Evolutionary conservation across 169 alveolate genomes (phyloP).

Genomic region (Theileria equi): DNA sequence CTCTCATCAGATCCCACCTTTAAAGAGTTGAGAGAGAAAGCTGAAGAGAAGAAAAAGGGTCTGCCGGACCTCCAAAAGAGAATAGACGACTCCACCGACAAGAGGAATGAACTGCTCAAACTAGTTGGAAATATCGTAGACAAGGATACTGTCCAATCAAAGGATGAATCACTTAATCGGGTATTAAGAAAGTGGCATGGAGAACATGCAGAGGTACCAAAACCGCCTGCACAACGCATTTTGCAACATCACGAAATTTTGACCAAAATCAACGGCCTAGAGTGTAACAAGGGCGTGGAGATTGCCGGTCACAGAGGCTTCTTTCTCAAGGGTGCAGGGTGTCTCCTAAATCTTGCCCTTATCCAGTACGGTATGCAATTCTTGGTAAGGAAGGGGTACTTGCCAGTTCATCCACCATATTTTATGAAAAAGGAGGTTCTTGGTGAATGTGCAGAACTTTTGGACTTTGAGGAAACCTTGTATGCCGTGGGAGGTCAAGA

Average conservation of each 20-base stretch:
- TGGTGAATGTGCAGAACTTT: constrained; percentile 96
- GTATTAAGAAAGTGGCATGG: constrained; percentile 85
- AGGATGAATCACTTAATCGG: constrained; percentile 90
- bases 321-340: constrained; percentile 94
- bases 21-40: constrained; percentile 65
- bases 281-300: constrained; percentile 90
- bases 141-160: constrained; percentile 87
- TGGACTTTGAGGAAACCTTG: constrained; percentile 96
- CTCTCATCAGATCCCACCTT: constrained; percentile 46
- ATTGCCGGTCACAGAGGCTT: constrained; percentile 98
- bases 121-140: constrained; percentile 90
- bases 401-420: constrained; percentile 97
- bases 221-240: constrained; percentile 56
- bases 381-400: constrained; percentile 88
- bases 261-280: constrained; percentile 86
- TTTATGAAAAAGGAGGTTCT: constrained; percentile 92
- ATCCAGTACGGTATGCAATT: constrained; percentile 90
- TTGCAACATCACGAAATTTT: constrained; percentile 92
- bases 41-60: constrained; percentile 66
- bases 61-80: constrained; percentile 66
- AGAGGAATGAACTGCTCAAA: constrained; percentile 70
- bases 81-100: constrained; percentile 64
- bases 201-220: background rate
- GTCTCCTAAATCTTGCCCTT: constrained; percentile 93
- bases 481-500: too few relatives aligned